These are phyloP conservation scores for Ceratocystiopsis sp. DNA, from an alignment of 2,329 filamentous ascomycete species.

Conservation along the genomic window DNA sequence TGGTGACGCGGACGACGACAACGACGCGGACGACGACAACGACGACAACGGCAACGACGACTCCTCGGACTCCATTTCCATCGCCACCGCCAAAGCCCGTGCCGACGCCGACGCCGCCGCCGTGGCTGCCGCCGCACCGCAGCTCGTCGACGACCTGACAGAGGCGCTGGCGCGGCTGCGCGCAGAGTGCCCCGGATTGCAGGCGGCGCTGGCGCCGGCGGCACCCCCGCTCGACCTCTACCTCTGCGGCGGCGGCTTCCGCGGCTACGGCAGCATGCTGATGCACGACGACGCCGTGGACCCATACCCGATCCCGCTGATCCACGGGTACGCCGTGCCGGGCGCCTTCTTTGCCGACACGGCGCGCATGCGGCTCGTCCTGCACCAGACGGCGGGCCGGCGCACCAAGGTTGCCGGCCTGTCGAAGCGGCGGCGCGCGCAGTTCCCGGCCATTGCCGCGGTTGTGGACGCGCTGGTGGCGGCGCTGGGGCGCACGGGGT, in stretches of 20 bases:
- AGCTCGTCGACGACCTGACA: slow-evolving; percentile 40
- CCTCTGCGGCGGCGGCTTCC: slow-evolving; percentile 77
- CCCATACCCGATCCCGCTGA: slow-evolving; percentile 70
- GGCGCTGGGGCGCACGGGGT: slow-evolving; percentile 26
- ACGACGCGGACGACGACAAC: neutral
- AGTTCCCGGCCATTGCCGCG: slow-evolving; percentile 70
- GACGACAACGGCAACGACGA: neutral
- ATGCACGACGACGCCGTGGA: slow-evolving; percentile 58
- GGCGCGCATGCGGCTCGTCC: slow-evolving; percentile 31
- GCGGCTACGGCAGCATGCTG: slow-evolving; percentile 79
- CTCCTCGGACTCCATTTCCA: too few relatives aligned
- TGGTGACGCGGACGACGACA: neutral
- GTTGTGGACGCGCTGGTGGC: slow-evolving; percentile 60
- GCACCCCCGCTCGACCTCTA: slow-evolving; percentile 44
- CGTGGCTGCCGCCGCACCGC: slow-evolving; percentile 29
- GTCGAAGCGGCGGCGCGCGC: slow-evolving; percentile 59
- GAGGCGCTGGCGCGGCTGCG: slow-evolving; percentile 40
- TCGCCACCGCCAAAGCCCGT: neutral
- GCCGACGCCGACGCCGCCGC: slow-evolving; percentile 20
- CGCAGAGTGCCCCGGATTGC: slow-evolving; percentile 31
- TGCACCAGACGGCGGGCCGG: slow-evolving; percentile 26
- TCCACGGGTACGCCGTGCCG: slow-evolving; percentile 59
- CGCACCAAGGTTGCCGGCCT: slow-evolving; percentile 52
- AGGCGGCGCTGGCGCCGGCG: slow-evolving; percentile 13
- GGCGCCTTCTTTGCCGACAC: slow-evolving; percentile 42